phyloP scores from a whole-genome alignment of 371 early-diverging fungal genomes.

The Syncephalastrum sp. region DNA sequence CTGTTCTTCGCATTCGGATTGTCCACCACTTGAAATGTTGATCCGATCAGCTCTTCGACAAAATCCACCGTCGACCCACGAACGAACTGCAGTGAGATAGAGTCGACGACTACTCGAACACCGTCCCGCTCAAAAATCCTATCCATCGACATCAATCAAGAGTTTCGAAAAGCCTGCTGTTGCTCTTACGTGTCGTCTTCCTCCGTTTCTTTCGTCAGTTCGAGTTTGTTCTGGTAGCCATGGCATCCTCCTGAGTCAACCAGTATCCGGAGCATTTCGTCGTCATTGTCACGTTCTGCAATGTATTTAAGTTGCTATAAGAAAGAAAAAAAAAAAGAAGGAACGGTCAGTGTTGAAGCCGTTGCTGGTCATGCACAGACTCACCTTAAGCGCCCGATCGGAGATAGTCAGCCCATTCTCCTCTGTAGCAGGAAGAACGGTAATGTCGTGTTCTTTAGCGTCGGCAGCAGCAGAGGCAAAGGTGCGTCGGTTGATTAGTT shows the following conservation, averaged over 20 bases:
- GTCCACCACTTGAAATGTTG: constrained; percentile 84
- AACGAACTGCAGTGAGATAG: constrained; percentile 81
- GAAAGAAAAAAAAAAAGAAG: not conserved
- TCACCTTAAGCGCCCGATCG: constrained; percentile 43
- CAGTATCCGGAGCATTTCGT: constrained; percentile 67
- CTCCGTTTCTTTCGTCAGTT: constrained; percentile 68
- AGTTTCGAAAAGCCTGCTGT: not conserved
- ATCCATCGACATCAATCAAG: constrained; percentile 5
- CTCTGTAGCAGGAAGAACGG: constrained; percentile 23
- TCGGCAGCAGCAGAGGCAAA: too few relatives aligned
- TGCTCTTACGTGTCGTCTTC: constrained; percentile 73
- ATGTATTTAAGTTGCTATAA: constrained; percentile 67
- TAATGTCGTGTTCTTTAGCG: not conserved
- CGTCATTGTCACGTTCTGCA: constrained; percentile 57
- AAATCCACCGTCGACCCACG: constrained; percentile 87
- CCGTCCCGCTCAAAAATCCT: constrained; percentile 84
- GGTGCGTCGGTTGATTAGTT: too few relatives aligned
- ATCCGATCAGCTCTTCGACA: constrained; percentile 91
- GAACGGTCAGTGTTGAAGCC: not conserved
- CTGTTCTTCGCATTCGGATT: constrained; percentile 90
- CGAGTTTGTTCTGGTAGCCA: constrained; percentile 92
- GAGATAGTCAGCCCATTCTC: constrained; percentile 39
- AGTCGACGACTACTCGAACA: constrained; percentile 80
- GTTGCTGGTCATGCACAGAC: not conserved
- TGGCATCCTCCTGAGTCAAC: constrained; percentile 96